Evolutionary conservation across 305 asterid species (phyloP).

Genomic region (Rubia balearica): DNA sequence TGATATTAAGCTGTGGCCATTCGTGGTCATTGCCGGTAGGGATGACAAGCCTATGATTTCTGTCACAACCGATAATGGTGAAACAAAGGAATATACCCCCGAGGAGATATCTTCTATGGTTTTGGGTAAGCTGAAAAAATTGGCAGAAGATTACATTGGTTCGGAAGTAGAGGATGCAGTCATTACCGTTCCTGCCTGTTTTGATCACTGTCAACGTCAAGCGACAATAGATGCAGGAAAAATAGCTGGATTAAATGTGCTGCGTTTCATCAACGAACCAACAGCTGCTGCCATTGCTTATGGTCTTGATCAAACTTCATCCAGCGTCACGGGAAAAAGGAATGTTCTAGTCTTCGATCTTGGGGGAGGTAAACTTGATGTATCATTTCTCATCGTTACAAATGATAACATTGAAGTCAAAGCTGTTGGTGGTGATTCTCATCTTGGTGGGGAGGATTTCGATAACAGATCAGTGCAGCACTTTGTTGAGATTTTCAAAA

Average conservation of each 20-base stretch:
- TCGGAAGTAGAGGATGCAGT: conserved; percentile 9
- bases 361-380: conserved; percentile 9
- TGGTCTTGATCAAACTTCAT: conserved; percentile 3
- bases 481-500: conserved; percentile 16
- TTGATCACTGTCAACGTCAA: conserved; percentile 13
- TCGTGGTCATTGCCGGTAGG: neutral
- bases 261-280: conserved; percentile 17
- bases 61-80: neutral
- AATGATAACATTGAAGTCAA: neutral
- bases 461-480: conserved; percentile 14
- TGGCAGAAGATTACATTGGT: conserved; percentile 12
- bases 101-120: conserved; percentile 11
- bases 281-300: conserved; percentile 23
- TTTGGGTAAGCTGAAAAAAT: neutral
- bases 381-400: neutral
- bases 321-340: neutral
- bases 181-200: conserved; percentile 24
- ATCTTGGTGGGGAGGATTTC: conserved; percentile 20
- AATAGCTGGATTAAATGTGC: conserved; percentile 10
- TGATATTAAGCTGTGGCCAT: conserved; percentile 3
- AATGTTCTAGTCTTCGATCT: conserved; percentile 19
- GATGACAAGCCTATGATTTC: conserved; percentile 14
- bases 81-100: conserved; percentile 5
- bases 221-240: conserved; percentile 15
- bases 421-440: conserved; percentile 12